phyloP scores from a whole-genome alignment of 768 basidiomycete species.

The Suillus ampliporus region DNA sequence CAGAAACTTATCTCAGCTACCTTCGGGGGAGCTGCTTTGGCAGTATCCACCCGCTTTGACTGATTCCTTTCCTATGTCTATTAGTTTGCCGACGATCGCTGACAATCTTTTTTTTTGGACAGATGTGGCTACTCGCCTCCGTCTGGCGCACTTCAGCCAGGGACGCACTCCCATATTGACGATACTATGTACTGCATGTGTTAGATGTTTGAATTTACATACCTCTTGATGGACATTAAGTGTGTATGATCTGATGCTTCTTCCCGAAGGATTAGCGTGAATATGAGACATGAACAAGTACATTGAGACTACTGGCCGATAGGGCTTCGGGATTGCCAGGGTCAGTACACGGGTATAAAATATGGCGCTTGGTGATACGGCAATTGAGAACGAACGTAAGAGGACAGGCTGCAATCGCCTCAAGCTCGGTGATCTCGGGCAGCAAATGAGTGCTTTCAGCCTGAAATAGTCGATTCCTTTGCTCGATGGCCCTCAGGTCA shows the following conservation, averaged over 20 bases:
- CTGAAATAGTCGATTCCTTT: not conserved
- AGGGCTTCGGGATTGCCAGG: not conserved
- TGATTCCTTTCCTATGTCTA: slow-evolving; percentile 35
- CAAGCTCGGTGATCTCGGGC: not conserved
- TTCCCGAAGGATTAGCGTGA: no score
- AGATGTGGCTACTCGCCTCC: not conserved
- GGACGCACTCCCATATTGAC: not conserved
- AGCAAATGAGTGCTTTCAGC: not conserved
- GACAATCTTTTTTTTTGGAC: slow-evolving; percentile 24
- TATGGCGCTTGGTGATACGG: not conserved
- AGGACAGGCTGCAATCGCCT: not conserved
- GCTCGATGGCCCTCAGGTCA: not conserved
- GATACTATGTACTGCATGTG: not conserved
- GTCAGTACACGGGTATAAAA: not conserved
- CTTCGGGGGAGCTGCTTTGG: slow-evolving; percentile 67
- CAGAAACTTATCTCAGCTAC: slow-evolving; percentile 92
- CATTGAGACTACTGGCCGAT: no score
- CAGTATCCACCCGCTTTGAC: slow-evolving; percentile 50
- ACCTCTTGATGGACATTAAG: not conserved
- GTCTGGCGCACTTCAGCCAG: not conserved
- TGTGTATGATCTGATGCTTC: not conserved
- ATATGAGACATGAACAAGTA: no score
- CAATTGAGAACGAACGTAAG: not conserved
- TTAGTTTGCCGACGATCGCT: slow-evolving; percentile 11
- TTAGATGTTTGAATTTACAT: not conserved